phyloP scores from a whole-genome alignment of 768 basidiomycete species.

The Tulasnella sp. region DNA sequence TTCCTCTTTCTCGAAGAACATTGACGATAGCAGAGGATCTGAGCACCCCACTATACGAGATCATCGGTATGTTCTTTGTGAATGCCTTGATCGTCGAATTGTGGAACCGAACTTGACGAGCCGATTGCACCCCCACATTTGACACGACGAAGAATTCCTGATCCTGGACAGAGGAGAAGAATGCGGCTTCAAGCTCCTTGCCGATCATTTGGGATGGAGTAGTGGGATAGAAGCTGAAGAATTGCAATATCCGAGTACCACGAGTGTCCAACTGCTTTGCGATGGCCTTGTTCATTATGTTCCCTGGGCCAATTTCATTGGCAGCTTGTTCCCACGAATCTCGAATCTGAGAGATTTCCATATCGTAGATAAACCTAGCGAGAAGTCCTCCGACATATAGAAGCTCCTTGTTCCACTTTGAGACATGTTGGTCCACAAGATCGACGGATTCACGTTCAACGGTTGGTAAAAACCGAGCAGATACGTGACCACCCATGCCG shows the following conservation, averaged over 20 bases:
- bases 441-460: conserved; percentile 92
- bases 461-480: conserved; percentile 85
- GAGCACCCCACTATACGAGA: conserved; percentile 47
- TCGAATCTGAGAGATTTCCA: conserved; percentile 53
- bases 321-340: conserved; percentile 45
- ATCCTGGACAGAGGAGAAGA: conserved; percentile 50
- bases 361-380: conserved; percentile 69
- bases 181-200: conserved; percentile 52
- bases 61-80: conserved; percentile 58
- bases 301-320: conserved; percentile 25
- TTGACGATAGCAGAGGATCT: conserved; percentile 49
- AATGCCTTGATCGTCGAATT: conserved; percentile 60
- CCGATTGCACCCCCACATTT: conserved; percentile 53
- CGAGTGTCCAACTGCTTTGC: conserved; percentile 39
- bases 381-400: conserved; percentile 75
- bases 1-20: conserved; percentile 43
- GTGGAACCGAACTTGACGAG: conserved; percentile 56
- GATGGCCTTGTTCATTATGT: conserved; percentile 18
- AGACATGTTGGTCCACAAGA: conserved; percentile 65
- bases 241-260: conserved; percentile 66
- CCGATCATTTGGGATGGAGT: conserved; percentile 79
- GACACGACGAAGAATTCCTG: conserved; percentile 58
- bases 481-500: conserved; percentile 54
- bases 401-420: conserved; percentile 75
- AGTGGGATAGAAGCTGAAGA: conserved; percentile 80